Evolutionary conservation across 257 asterid genomes (phyloP), one percentile per base, ranked within the genome.

Genomic region (Fraxinus quadrangulata): DNA sequence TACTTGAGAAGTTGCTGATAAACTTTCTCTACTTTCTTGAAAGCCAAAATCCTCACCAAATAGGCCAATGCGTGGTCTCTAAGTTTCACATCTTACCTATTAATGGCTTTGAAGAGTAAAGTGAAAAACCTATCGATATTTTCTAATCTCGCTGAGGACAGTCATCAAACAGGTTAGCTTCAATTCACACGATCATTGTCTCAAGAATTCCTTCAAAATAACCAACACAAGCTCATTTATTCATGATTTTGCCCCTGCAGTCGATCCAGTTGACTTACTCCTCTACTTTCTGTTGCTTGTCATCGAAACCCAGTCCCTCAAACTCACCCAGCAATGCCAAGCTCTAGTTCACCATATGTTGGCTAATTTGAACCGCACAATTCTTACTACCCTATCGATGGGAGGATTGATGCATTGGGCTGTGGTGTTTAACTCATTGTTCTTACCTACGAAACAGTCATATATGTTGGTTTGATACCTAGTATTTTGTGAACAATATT

Each of bases 241-340:
- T 68, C 84, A 81, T 49, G 31, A 47, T 13, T 33, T 73, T 45
- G 83, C 81, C 71, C 16, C 86, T 39, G 42, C 79, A 5, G 23
- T 74, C 54, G 81, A 80, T 79, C 79, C 85, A 3, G 74, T 82
- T 1, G 49, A 69, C 76, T 40, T 86, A 70, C 87, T 89, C 68
- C 82, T 84, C 71, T 76, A 81, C 33, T 81, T 86, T 70, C 85
- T 89, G 33, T 83, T 78, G 7, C 79, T 77, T 79, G 81, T 92
- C 51, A 56, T 79, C 70, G 85, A 87, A 75, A 74, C 81, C 71
- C 85, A 81, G n/a, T 84, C 91, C 56, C 85, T 78, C 59, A 72
- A 80, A 21, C 84, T 85, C 70, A 67, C 68, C 80, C 81, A 80
- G 45, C 92, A 87, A 73, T 4, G 87, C 42, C 94, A 86, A 75